Base-by-base conservation (phyloP, 2,329 filamentous ascomycete genomes). In the Raffaelea deltoideospora region DNA sequence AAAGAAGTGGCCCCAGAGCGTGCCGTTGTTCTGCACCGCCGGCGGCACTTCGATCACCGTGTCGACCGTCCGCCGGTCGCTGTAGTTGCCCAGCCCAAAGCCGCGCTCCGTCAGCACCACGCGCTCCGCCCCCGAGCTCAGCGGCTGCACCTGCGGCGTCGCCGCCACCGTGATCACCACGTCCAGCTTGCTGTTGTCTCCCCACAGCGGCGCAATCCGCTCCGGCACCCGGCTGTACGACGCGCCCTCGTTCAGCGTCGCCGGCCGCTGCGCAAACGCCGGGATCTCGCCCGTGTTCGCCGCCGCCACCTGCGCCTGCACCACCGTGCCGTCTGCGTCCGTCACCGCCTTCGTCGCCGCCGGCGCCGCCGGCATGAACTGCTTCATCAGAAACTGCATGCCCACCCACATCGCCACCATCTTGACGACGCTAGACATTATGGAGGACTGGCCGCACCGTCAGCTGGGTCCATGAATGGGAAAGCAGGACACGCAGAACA, bases 1-100 rank as follows among this genome's bases (percentile, higher is more conserved):
- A 50, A 86, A 94, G 58, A 96, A 92, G 56, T 98, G 90, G 3
- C 83, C 88, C 76, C 84, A 95, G 10, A 98, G 69, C 1, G 88
- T 95, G 24, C 84, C 86, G 54, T 96, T 96, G 47, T 86, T 70
- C 64, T 95, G 87, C 1, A 93, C 86, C 30, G 73, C 67, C 43
- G 67, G 65, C 3, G 90, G 88, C 4, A 96, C 76, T 3, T 67
- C 60, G 52, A 98, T 85, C 27, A 67, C 77, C 7, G 81, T 82
- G 47, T 88, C 77, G 40, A 87, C 69, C 37, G 79, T 68, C 39
- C 90, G 74, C 51, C 70, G 78, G 50, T 96, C 86, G 40, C 75
- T 79, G 52, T 68, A 85, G 57, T 92, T 79, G 42, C 81, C 81
- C 38, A 88, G 65, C 35, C 70, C 72, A 57, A 94, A 96, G 43